Conservation (phyloP, 257 asterid genomes). For the Solanum stenotomum region DNA sequence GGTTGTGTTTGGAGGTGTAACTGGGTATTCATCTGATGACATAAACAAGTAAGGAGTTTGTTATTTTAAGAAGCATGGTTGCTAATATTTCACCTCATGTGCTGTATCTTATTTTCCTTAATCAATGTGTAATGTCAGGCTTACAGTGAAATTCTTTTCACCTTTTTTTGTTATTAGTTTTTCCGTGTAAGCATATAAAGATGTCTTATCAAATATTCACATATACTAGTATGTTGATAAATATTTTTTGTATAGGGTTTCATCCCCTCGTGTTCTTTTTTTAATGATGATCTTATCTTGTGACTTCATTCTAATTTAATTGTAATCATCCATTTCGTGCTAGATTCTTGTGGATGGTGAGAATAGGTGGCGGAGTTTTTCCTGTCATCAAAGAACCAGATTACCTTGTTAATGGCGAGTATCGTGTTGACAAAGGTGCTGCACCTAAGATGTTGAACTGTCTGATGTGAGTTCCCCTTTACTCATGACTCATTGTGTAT, state of each 20-base stretch:
- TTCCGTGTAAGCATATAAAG: background rate
- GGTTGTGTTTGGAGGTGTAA: constrained; percentile 97
- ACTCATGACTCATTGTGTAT: background rate
- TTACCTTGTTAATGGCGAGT: constrained; percentile 98
- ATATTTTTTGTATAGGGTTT: background rate
- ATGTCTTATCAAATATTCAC: background rate
- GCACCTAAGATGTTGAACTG: constrained; percentile 98
- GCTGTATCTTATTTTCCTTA: background rate
- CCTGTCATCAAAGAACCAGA: constrained; percentile 97
- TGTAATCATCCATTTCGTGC: constrained; percentile 11
- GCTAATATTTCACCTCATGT: background rate
- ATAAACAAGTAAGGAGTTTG: constrained; percentile 78
- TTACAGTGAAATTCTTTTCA: background rate
- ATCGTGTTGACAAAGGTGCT: constrained; percentile 97
- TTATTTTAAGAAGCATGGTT: background rate
- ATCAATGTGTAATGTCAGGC: background rate
- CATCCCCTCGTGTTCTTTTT: background rate
- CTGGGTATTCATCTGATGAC: constrained; percentile 97
- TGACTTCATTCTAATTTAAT: constrained; percentile 4
- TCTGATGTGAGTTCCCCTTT: constrained; percentile 64
- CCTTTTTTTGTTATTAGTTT: background rate
- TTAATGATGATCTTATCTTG: background rate
- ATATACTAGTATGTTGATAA: background rate
- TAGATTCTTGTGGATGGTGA: constrained; percentile 99
- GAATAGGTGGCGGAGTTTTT: constrained; percentile 97